These are phyloP conservation scores for Bonnemaisonia californica DNA, from an alignment of 31 red algal species.

Conservation along the genomic window DNA sequence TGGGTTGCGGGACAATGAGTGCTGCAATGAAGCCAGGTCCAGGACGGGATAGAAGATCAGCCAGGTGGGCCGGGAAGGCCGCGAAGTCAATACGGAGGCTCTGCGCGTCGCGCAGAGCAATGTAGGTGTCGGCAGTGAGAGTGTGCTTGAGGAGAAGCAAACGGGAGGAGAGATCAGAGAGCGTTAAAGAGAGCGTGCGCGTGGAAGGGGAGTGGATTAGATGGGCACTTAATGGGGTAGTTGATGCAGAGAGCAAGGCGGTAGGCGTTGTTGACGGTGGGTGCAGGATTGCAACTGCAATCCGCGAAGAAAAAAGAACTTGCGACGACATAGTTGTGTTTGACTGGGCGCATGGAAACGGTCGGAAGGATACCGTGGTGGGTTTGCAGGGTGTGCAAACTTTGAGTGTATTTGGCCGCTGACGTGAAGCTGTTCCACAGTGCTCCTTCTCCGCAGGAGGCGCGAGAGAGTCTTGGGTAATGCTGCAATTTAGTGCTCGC, in stretches of 20 bases:
- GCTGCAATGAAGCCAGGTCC: slow-evolving; percentile 9
- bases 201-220: slow-evolving; percentile 24
- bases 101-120: slow-evolving; percentile 38
- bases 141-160: slow-evolving; percentile 46
- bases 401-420: too few species aligned
- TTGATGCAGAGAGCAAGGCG: background rate
- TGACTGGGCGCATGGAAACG: background rate
- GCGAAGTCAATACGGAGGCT: slow-evolving; percentile 54
- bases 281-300: slow-evolving; percentile 32
- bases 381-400: too few species aligned
- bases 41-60: slow-evolving; percentile 17
- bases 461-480: too few species aligned
- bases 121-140: slow-evolving; percentile 46
- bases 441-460: too few species aligned
- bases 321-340: slow-evolving; percentile 18
- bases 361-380: too few species aligned
- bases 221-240: slow-evolving; percentile 6
- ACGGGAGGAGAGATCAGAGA: slow-evolving; percentile 57
- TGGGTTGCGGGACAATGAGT: slow-evolving; percentile 28
- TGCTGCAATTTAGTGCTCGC: too few species aligned
- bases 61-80: slow-evolving; percentile 52
- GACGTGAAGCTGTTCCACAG: too few species aligned
- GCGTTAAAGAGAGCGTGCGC: slow-evolving; percentile 46
- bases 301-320: slow-evolving; percentile 11
- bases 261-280: slow-evolving; percentile 11